Evolutionary conservation across 1,284 basidiomycete species (phyloP).

Genomic region (Ustilago shanxiensis): DNA sequence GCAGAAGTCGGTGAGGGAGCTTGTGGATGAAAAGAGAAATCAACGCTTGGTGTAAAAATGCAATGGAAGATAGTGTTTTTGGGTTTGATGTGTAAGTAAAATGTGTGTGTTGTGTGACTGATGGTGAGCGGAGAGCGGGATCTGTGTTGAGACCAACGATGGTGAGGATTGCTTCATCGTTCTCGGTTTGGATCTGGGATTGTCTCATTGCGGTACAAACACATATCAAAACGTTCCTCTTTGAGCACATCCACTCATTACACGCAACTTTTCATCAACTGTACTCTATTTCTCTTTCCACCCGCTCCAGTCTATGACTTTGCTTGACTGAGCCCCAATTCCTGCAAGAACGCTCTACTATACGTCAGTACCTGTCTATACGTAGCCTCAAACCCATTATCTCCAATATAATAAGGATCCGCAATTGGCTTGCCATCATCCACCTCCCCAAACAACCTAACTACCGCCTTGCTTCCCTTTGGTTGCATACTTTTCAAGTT

Average conservation of each 20-base stretch:
- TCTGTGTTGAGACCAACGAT: too few relatives aligned
- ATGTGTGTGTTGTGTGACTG: not conserved
- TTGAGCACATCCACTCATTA: too few relatives aligned
- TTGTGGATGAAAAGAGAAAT: constrained; percentile 21
- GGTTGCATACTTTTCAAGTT: constrained; percentile 69
- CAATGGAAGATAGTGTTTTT: not conserved
- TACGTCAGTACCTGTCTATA: constrained; percentile 72
- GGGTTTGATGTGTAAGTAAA: too few relatives aligned
- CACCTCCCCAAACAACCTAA: constrained; percentile 59
- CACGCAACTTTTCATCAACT: too few relatives aligned
- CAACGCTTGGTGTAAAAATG: constrained; percentile 21
- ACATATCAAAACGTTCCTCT: too few relatives aligned
- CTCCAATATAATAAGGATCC: constrained; percentile 71
- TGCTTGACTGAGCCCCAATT: constrained; percentile 13
- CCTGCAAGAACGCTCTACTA: constrained; percentile 42
- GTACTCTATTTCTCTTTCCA: not conserved
- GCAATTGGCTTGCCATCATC: constrained; percentile 50
- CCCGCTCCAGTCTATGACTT: constrained; percentile 6
- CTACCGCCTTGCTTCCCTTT: constrained; percentile 51
- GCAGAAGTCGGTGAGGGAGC: constrained; percentile 6
- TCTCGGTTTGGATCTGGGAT: too few relatives aligned
- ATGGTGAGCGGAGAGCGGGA: too few relatives aligned
- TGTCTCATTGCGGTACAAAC: too few relatives aligned
- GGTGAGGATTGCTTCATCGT: too few relatives aligned
- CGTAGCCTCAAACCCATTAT: constrained; percentile 69